phyloP scores from a whole-genome alignment of 2,329 filamentous ascomycete species.

The Pezicula neosporulosa region DNA sequence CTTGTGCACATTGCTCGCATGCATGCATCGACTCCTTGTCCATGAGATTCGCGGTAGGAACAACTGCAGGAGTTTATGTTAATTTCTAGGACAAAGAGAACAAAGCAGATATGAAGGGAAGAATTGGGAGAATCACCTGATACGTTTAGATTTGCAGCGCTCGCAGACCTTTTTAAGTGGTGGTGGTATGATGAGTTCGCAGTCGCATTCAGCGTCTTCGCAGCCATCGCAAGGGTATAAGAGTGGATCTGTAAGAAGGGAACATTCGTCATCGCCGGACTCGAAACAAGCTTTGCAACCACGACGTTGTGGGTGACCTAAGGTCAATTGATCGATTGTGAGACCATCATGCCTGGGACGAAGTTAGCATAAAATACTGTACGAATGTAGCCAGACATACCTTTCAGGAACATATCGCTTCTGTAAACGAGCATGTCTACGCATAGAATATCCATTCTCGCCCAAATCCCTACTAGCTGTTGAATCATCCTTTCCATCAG shows the following conservation, averaged over 20 bases:
- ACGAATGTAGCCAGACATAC: background rate
- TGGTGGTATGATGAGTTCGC: conserved; percentile 19
- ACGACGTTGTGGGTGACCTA: conserved; percentile 18
- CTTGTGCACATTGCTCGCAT: conserved; percentile 18
- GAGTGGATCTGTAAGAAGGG: conserved; percentile 15
- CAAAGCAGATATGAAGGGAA: too few species aligned
- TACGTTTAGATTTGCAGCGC: conserved; percentile 15
- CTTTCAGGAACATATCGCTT: background rate
- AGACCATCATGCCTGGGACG: conserved; percentile 16
- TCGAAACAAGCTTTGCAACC: conserved; percentile 24
- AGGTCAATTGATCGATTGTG: conserved; percentile 12
- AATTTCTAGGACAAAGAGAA: too few species aligned
- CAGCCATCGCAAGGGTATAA: conserved; percentile 23
- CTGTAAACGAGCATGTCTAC: too few species aligned
- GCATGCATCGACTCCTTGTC: conserved; percentile 13
- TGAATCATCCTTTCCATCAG: background rate
- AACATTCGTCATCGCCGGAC: conserved; percentile 17
- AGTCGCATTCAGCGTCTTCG: conserved; percentile 15
- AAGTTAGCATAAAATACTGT: conserved; percentile 6
- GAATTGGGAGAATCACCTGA: background rate
- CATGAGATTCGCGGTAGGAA: conserved; percentile 16
- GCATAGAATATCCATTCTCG: background rate
- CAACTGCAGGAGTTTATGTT: conserved; percentile 2
- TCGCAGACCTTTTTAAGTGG: conserved; percentile 16
- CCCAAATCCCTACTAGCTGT: background rate